Evolutionary conservation across 1,284 basidiomycete species (phyloP).

Genomic region (Ustilago bromivora): DNA sequence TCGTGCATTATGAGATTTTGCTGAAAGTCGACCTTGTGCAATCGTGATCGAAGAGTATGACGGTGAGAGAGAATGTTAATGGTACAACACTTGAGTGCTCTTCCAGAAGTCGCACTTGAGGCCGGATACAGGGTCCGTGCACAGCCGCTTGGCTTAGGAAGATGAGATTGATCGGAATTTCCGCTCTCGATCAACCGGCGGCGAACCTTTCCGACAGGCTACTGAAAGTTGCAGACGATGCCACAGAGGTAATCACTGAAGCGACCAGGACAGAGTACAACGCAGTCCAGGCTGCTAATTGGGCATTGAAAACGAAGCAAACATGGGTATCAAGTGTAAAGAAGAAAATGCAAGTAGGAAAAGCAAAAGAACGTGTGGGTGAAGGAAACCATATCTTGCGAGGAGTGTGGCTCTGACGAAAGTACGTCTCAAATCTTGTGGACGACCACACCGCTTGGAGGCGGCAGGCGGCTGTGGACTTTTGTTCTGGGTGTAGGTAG

Average conservation of each 20-base stretch:
- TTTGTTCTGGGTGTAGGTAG: conserved; percentile 1
- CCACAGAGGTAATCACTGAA: not conserved
- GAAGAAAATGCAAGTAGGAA: not conserved
- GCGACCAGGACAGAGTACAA: not conserved
- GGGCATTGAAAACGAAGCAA: conserved; percentile 10
- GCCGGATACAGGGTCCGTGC: not conserved
- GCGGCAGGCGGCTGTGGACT: conserved; percentile 1
- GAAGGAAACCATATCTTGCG: not conserved
- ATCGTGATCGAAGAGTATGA: not conserved
- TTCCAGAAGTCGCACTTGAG: not conserved
- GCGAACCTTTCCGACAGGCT: not conserved
- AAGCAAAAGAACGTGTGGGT: not conserved
- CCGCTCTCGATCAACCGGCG: not conserved
- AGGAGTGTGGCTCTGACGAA: not conserved
- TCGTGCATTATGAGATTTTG: not conserved
- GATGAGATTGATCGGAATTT: not conserved
- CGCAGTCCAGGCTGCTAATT: conserved; percentile 6
- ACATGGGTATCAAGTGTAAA: conserved; percentile 10
- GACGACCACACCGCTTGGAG: not conserved
- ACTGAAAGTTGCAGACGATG: not conserved
- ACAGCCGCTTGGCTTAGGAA: not conserved
- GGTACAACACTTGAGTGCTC: not conserved
- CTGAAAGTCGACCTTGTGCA: not conserved
- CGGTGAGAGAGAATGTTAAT: not conserved
- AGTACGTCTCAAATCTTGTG: not conserved